These are phyloP conservation scores for Xylariaceae sp. DNA, from an alignment of 2,329 filamentous ascomycete genomes.

Conservation along the genomic window DNA sequence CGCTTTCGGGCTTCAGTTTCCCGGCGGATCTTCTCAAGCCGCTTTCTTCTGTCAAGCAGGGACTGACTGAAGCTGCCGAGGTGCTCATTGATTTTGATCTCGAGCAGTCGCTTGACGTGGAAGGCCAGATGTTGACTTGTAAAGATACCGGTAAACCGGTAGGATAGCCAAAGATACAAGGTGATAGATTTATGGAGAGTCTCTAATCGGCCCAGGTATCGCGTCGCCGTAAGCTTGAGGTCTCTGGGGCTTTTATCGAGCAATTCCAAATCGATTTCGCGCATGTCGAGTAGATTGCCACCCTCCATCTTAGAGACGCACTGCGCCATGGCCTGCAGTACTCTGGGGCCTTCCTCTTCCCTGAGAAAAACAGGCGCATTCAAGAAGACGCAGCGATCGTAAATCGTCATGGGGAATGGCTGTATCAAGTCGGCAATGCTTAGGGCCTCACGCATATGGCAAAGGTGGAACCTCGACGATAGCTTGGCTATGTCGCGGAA, in stretches of 20 bases:
- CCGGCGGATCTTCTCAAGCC: conserved; percentile 25
- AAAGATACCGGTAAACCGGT: conserved; percentile 78
- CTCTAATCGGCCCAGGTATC: conserved; percentile 67
- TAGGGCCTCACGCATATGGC: conserved; percentile 56
- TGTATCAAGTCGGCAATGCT: conserved; percentile 71
- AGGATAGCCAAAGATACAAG: conserved; percentile 88
- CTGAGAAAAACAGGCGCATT: conserved; percentile 60
- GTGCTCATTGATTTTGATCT: conserved; percentile 64
- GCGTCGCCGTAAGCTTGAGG: conserved; percentile 35
- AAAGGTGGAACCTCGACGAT: conserved; percentile 65
- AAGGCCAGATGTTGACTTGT: conserved; percentile 67
- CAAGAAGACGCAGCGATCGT: conserved; percentile 71
- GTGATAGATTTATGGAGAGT: conserved; percentile 74
- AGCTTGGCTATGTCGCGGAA: conserved; percentile 63
- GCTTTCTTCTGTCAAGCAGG: conserved; percentile 33
- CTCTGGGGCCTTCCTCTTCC: conserved; percentile 40
- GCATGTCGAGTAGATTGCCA: conserved; percentile 66
- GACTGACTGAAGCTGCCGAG: conserved; percentile 52
- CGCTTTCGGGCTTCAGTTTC: conserved; percentile 14
- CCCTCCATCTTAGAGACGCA: conserved; percentile 62
- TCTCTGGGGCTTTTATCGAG: conserved; percentile 57
- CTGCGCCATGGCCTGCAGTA: conserved; percentile 59
- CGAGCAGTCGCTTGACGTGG: conserved; percentile 71
- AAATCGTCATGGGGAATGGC: conserved; percentile 59
- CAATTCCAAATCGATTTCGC: conserved; percentile 63